Base-by-base conservation (phyloP, 108 stramenopile genomes). In the Skeletonema menzelii region DNA sequence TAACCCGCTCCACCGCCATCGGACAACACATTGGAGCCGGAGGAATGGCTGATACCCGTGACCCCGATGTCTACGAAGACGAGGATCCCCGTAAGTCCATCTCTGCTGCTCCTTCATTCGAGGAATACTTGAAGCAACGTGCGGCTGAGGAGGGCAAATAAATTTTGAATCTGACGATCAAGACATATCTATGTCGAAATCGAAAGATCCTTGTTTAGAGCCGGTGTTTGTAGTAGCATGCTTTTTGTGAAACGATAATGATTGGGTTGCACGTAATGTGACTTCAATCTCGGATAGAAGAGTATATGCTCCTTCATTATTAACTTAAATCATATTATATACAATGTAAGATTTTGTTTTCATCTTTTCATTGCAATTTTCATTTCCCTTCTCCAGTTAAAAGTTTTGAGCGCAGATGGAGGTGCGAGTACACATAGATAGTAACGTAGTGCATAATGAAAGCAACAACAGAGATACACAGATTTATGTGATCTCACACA, bases 41-140 rank as follows among this genome's bases (percentile, higher is more conserved):
- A 57, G 88, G 88, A 56, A 88, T 89, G 85, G 84, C 75, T 28
- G 86, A 89, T 75, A 89, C 88, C 57, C 85, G 88, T 69, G 71
- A 89, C 80, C 88, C 88, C 60, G 88, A 79, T 53, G 72, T 86
- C 24, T 28, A 34, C 58, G 77, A 59, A 28, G 69, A 91, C 77
- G 82, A 85, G 60, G 91, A 91, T 73, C 75, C 84, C 35, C 87
- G 91, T 74, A 89, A 91, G 84, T 85, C 84, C 66, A 91, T 91
- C 88, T 77, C 77, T 55, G 82, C 72, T 1, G 87, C 88, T 27
- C 90, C 90, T 56, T 79, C 82, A 15, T 91, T 89, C 82, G 90
- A 91, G 74, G 90, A 91, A 63, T 91, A 89, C 88, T 49, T 91
- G 67, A 91, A 91, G 88, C 40, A 57, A 40, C 85, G 85, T 35